Percentiles rank a stretch among this genome's conserved stretches.
These are phyloP conservation scores for Boeremia lycopersici DNA, from an alignment of 2,329 filamentous ascomycete genomes.

Conservation along the genomic window DNA sequence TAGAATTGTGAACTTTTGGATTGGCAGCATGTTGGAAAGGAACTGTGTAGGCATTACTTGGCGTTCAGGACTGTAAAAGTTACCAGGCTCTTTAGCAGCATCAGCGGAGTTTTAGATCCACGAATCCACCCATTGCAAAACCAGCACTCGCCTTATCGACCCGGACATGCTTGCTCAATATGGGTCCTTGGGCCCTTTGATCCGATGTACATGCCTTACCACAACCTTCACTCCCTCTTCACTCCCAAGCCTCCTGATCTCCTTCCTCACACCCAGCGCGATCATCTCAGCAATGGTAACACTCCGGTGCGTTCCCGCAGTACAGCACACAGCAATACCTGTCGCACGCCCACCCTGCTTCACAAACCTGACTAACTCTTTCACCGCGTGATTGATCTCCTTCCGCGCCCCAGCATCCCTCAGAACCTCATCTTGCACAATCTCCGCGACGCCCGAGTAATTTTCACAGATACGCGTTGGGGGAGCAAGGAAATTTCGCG, in stretches of 20 bases:
- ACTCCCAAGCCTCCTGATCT: conserved; percentile 15
- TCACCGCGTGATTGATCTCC: conserved; percentile 20
- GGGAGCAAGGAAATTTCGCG: conserved; percentile 21
- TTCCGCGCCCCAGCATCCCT: conserved; percentile 20
- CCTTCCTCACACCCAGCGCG: conserved; percentile 24
- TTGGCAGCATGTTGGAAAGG: background rate
- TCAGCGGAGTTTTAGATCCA: conserved; percentile 17
- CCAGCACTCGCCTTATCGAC: background rate
- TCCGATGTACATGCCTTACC: conserved; percentile 38
- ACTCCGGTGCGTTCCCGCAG: conserved; percentile 40
- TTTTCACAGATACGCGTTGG: conserved; percentile 16
- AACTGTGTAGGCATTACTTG: conserved; percentile 15
- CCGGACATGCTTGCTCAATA: conserved; percentile 15
- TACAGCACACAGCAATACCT: conserved; percentile 32
- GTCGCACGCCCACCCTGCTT: conserved; percentile 9
- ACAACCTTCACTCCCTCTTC: conserved; percentile 28
- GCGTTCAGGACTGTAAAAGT: conserved; percentile 20
- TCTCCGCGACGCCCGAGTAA: conserved; percentile 31
- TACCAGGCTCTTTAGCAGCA: conserved; percentile 14
- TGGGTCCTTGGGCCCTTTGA: conserved; percentile 26
- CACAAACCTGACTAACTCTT: conserved; percentile 18
- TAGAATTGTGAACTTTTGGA: conserved; percentile 19
- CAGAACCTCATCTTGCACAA: conserved; percentile 33
- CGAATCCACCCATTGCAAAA: background rate
- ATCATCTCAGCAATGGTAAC: conserved; percentile 39